These are phyloP conservation scores for Pulveroboletus sp. DNA, from an alignment of 768 basidiomycete genomes.

Conservation along the genomic window DNA sequence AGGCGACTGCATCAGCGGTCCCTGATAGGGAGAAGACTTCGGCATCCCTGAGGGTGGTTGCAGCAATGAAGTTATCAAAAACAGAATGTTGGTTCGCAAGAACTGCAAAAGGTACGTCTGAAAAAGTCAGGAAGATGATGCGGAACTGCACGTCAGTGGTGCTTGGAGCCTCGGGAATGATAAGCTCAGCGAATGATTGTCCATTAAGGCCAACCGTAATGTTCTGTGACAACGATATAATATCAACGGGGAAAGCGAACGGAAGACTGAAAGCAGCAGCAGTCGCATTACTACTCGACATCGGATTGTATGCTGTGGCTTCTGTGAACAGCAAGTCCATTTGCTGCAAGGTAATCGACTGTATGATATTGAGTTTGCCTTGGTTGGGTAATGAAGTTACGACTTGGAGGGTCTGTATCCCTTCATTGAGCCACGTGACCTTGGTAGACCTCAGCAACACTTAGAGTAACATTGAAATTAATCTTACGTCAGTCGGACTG, in stretches of 20 bases:
- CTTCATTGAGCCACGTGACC: conserved; percentile 72
- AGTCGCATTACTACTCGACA: conserved; percentile 54
- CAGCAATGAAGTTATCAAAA: conserved; percentile 62
- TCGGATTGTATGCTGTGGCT: conserved; percentile 52
- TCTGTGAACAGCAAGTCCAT: conserved; percentile 55
- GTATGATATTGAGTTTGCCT: conserved; percentile 58
- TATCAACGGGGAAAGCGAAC: conserved; percentile 66
- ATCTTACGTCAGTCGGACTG: conserved; percentile 49
- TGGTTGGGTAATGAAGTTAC: conserved; percentile 58
- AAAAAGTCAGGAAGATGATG: conserved; percentile 57
- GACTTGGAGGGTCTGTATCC: conserved; percentile 58
- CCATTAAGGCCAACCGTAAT: conserved; percentile 50
- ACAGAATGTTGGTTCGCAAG: conserved; percentile 41
- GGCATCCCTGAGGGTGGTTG: conserved; percentile 46
- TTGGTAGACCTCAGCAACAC: conserved; percentile 21
- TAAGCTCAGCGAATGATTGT: conserved; percentile 53
- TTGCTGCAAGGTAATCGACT: conserved; percentile 56
- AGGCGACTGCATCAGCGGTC: conserved; percentile 49
- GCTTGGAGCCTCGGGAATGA: conserved; percentile 51
- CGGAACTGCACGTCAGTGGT: conserved; percentile 59
- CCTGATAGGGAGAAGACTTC: conserved; percentile 52
- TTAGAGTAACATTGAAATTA: background rate
- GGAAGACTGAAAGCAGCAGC: conserved; percentile 63
- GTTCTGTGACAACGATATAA: conserved; percentile 55
- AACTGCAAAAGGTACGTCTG: conserved; percentile 55